Percentiles rank a stretch among this genome's conserved stretches.
These are phyloP conservation scores for Prototheca stagnorum DNA, from an alignment of 163 green algal genomes.

Conservation along the genomic window DNA sequence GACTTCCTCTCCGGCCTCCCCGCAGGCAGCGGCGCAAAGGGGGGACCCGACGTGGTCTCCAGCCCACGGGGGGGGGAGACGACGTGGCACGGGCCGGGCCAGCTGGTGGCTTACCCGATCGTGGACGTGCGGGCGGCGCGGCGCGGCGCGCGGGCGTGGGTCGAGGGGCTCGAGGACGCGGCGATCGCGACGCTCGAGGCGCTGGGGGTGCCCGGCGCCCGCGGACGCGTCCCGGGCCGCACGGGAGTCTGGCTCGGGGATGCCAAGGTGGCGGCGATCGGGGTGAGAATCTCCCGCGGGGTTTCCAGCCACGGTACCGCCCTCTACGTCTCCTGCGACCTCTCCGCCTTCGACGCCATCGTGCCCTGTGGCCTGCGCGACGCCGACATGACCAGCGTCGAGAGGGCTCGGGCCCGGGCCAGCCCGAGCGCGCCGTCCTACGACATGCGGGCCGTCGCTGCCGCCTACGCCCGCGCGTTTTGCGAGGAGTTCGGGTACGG, in stretches of 20 bases:
- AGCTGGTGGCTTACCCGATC: constrained; percentile 70
- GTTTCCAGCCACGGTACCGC: constrained; percentile 89
- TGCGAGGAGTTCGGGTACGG: too few relatives aligned
- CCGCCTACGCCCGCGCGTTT: too few relatives aligned
- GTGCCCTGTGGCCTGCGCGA: constrained; percentile 86
- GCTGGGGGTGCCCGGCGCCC: too few relatives aligned
- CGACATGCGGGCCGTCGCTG: too few relatives aligned
- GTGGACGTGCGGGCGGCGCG: constrained; percentile 33
- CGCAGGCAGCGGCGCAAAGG: neutral
- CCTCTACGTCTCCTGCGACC: constrained; percentile 76
- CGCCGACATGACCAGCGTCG: too few relatives aligned
- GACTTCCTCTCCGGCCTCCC: constrained; percentile 29
- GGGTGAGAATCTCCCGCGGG: constrained; percentile 75
- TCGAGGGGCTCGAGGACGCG: constrained; percentile 78
- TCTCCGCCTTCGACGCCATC: constrained; percentile 66
- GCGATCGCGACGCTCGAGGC: constrained; percentile 47
- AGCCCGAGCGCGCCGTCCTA: too few relatives aligned
- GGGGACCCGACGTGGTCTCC: constrained; percentile 5
- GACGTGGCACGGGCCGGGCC: constrained; percentile 63
- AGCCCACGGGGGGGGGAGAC: constrained; percentile 17
- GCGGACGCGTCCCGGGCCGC: constrained; percentile 51
- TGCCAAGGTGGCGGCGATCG: constrained; percentile 84
- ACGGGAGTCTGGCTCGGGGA: constrained; percentile 87
- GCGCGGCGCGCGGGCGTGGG: constrained; percentile 60
- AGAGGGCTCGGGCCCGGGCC: too few relatives aligned